Evolutionary conservation across 1,284 basidiomycete genomes (phyloP), one percentile per base, ranked within the genome.

Genomic region (Kalmanozyma brasiliensis): DNA sequence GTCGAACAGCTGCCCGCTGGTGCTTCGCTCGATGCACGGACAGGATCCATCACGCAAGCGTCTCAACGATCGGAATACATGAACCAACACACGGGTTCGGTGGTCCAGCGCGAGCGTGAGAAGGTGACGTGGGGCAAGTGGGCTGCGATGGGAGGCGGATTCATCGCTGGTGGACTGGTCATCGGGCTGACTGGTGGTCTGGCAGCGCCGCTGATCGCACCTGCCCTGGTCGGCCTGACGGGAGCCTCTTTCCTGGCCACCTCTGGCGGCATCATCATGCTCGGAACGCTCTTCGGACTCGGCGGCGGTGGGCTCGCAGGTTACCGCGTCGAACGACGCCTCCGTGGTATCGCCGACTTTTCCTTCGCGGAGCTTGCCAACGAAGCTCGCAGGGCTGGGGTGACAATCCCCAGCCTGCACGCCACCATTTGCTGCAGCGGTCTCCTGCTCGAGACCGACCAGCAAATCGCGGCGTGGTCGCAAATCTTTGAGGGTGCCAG

Each of bases 241-340:
- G 77, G 77, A 6, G 64, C 67, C 14, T 59, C 68, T 8, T 78
- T 78, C 38, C 60, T 79, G 19, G 74, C 74, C 9, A 74, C 77
- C 3, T 64, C 67, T 6, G 76, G 77, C 16, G 77, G 77, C 29
- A 67, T 78, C 51, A 59, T 78, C 35, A 64, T 78, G 68, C 62
- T 78, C 17, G 77, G 73, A n/a, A 73, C 76, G 9, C 63, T 79
- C 30, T 73, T 79, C 17, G 77, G 76, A 19, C 57, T 78, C 13
- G 70, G 72, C 6, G 77, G 77, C 5, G 77, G 76, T 16, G 77
- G 77, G 5, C 60, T 79, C n/a, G 77, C 77, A 1, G 76, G 76
- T 14, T 79, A 78, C 30, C 57, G 68, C 19, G 74, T 78, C 16
- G 53, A 67, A 20, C 68, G 71, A 14, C 65, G 77, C n/a, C 38